phyloP scores from a whole-genome alignment of 768 basidiomycete species.

The Lactifluus subvellereus region DNA sequence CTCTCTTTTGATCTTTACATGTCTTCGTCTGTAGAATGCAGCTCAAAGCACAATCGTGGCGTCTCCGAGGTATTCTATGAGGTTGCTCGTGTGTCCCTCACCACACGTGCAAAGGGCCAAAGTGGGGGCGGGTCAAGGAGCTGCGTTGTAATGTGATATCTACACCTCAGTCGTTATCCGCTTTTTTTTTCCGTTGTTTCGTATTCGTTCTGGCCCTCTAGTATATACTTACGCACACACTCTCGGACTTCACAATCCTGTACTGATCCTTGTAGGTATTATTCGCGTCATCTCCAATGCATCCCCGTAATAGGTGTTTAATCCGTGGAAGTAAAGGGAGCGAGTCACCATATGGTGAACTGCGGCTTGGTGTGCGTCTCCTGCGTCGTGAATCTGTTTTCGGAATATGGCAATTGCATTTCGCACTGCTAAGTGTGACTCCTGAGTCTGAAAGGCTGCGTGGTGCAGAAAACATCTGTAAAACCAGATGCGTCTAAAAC shows the following conservation, averaged over 20 bases:
- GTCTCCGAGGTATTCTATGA: conserved; percentile 92
- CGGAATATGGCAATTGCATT: background rate
- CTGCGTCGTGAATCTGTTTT: background rate
- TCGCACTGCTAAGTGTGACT: background rate
- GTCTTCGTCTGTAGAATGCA: conserved; percentile 63
- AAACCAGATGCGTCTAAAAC: too few relatives aligned
- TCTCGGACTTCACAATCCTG: conserved; percentile 7
- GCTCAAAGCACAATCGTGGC: conserved; percentile 94
- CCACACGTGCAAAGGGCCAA: conserved; percentile 63
- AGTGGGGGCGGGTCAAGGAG: conserved; percentile 31
- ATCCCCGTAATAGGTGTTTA: conserved; percentile 1
- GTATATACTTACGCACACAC: conserved; percentile 19
- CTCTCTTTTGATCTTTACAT: background rate
- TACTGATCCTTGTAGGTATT: conserved; percentile 22
- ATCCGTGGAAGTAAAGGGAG: background rate
- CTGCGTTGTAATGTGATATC: conserved; percentile 56
- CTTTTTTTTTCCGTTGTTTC: background rate
- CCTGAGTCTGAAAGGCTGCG: too few relatives aligned
- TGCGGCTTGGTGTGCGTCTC: background rate
- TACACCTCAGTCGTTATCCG: background rate
- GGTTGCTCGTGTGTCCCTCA: conserved; percentile 78
- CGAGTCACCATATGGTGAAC: background rate
- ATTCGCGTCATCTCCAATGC: conserved; percentile 6
- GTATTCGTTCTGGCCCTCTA: background rate
- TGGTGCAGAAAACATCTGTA: too few relatives aligned